Evolutionary conservation across 2,329 filamentous ascomycete species (phyloP).

Genomic region (Diaporthe capsici): DNA sequence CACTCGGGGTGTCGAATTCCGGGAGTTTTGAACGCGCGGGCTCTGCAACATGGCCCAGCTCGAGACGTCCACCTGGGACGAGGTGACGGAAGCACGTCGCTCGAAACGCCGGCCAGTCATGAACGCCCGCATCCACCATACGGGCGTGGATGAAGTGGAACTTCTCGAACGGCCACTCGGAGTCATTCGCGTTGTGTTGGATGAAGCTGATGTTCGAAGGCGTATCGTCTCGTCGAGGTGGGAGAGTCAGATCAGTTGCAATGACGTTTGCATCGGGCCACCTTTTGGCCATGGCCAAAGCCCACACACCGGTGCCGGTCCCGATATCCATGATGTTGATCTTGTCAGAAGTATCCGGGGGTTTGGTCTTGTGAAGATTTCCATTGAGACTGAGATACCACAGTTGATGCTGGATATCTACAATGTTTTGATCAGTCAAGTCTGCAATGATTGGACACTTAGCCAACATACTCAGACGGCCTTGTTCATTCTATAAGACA

Average conservation of each 20-base stretch:
- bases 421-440: background rate
- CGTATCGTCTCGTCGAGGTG: background rate
- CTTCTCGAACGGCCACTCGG: background rate
- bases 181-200: background rate
- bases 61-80: background rate
- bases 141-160: background rate
- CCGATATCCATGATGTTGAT: background rate
- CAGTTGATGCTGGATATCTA: constrained; percentile 8
- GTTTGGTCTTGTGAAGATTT: background rate
- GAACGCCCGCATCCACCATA: background rate
- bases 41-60: background rate
- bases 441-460: too few relatives aligned
- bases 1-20: background rate
- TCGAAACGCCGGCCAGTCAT: background rate
- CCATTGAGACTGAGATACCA: constrained; percentile 3
- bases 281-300: background rate
- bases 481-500: background rate
- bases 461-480: background rate
- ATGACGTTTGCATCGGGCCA: background rate
- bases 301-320: background rate
- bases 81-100: background rate
- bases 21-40: background rate
- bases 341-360: background rate
- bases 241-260: constrained; percentile 1
- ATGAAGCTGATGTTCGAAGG: background rate